These are phyloP conservation scores for Aureobasidium zeae DNA, from an alignment of 2,329 filamentous ascomycete species.

Conservation along the genomic window DNA sequence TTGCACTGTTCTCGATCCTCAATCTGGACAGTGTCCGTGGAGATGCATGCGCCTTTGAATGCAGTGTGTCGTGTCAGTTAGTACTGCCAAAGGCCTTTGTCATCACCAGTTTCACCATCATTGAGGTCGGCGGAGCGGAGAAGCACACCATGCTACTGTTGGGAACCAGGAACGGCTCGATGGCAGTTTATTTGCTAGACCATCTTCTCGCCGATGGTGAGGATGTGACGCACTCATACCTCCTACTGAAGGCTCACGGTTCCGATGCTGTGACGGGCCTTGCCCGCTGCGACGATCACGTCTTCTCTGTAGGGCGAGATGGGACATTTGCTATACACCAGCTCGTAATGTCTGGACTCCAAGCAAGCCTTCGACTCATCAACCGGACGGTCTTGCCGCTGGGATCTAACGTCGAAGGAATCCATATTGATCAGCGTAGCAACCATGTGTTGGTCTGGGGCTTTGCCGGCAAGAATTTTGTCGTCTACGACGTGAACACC, in stretches of 20 bases:
- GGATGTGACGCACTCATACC: background rate
- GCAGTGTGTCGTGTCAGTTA: conserved; percentile 9
- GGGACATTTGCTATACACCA: conserved; percentile 61
- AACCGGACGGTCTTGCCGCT: conserved; percentile 64
- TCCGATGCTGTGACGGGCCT: conserved; percentile 63
- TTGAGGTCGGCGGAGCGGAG: background rate
- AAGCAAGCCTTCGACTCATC: conserved; percentile 42
- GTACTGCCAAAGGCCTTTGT: conserved; percentile 36
- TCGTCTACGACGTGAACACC: conserved; percentile 68
- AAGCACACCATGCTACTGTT: conserved; percentile 28
- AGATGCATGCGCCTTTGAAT: background rate
- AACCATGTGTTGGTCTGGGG: conserved; percentile 64
- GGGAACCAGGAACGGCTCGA: conserved; percentile 47
- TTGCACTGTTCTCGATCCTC: conserved; percentile 20
- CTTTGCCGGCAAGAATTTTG: conserved; percentile 69
- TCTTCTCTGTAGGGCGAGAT: conserved; percentile 68
- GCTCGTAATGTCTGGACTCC: conserved; percentile 24
- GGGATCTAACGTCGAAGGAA: conserved; percentile 66
- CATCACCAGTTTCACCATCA: conserved; percentile 41
- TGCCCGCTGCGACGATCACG: conserved; percentile 31
- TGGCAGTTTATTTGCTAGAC: conserved; percentile 33
- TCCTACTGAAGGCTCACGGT: conserved; percentile 34
- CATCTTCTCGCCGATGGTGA: background rate
- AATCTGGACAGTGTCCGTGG: background rate
- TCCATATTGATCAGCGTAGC: conserved; percentile 46